These are phyloP conservation scores for Diatrype stigma DNA, from an alignment of 2,329 filamentous ascomycete genomes.

Conservation along the genomic window DNA sequence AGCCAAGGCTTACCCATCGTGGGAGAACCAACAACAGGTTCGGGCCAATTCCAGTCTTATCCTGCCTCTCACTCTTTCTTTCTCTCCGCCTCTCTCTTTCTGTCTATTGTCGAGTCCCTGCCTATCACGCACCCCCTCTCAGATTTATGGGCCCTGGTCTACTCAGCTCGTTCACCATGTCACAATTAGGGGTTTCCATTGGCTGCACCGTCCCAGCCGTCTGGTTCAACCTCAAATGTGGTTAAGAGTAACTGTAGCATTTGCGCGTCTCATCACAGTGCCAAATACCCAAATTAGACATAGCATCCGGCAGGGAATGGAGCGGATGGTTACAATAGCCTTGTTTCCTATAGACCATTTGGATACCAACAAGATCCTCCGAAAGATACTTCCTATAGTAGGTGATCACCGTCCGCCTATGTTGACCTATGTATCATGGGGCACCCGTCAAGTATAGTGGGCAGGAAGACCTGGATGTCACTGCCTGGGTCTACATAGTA, in stretches of 20 bases:
- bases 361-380: conserved; percentile 1
- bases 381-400: not conserved
- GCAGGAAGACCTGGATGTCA: conserved; percentile 1
- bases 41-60: conserved; percentile 9
- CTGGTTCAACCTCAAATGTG: conserved; percentile 14
- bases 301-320: conserved; percentile 1
- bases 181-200: conserved; percentile 9
- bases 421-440: conserved; percentile 6
- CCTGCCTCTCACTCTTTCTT: conserved; percentile 2
- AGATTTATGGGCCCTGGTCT: conserved; percentile 10
- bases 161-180: conserved; percentile 5
- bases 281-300: conserved; percentile 5
- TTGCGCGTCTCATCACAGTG: conserved; percentile 20
- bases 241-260: conserved; percentile 11
- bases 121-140: conserved; percentile 20
- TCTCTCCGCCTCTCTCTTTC: not conserved
- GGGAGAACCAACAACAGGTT: conserved; percentile 11
- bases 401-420: conserved; percentile 12
- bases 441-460: conserved; percentile 8
- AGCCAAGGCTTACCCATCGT: conserved; percentile 1
- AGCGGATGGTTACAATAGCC: conserved; percentile 3
- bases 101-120: conserved; percentile 15
- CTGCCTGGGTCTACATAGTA: conserved; percentile 8
- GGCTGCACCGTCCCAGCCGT: conserved; percentile 14
- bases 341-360: conserved; percentile 2